Evolutionary conservation across 2,329 filamentous ascomycete species (phyloP).

Genomic region (Colletotrichum paranaense): DNA sequence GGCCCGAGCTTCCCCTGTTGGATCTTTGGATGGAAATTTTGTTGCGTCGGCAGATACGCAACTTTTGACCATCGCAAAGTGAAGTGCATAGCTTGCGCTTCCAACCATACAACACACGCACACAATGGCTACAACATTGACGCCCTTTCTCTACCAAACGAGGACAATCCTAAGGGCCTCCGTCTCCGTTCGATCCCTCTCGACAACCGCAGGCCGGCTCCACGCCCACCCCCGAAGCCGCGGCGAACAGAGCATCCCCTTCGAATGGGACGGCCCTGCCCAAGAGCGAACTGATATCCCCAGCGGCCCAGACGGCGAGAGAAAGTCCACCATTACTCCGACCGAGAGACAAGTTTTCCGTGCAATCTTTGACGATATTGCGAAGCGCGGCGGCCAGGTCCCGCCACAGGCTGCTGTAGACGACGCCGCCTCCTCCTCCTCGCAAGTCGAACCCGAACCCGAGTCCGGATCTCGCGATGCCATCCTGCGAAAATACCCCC

Average conservation of each 20-base stretch:
- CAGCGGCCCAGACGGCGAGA: conserved; percentile 35
- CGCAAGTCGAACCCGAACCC: conserved; percentile 43
- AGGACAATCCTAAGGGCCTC: conserved; percentile 64
- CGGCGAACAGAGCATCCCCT: conserved; percentile 56
- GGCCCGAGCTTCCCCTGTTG: conserved; percentile 25
- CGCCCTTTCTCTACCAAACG: conserved; percentile 80
- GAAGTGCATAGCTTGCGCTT: not conserved
- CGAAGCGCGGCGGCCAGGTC: conserved; percentile 39
- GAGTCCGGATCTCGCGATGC: conserved; percentile 47
- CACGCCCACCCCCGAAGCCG: conserved; percentile 38
- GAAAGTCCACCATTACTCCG: conserved; percentile 66
- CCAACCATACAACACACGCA: not conserved
- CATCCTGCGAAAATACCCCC: conserved; percentile 51
- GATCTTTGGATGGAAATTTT: conserved; percentile 17
- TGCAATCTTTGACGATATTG: conserved; percentile 63
- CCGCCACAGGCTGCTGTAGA: conserved; percentile 37
- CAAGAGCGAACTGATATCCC: conserved; percentile 39
- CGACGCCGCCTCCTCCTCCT: not conserved
- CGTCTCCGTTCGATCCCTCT: conserved; percentile 36
- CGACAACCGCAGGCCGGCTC: conserved; percentile 20
- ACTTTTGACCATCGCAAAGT: not conserved
- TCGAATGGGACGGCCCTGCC: conserved; percentile 55
- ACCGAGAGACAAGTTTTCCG: conserved; percentile 68
- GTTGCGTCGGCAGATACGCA: not conserved
- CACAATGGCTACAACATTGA: conserved; percentile 59